Evolutionary conservation across 805 yeast species (phyloP).

Genomic region (Naumovozyma dairenensis): DNA sequence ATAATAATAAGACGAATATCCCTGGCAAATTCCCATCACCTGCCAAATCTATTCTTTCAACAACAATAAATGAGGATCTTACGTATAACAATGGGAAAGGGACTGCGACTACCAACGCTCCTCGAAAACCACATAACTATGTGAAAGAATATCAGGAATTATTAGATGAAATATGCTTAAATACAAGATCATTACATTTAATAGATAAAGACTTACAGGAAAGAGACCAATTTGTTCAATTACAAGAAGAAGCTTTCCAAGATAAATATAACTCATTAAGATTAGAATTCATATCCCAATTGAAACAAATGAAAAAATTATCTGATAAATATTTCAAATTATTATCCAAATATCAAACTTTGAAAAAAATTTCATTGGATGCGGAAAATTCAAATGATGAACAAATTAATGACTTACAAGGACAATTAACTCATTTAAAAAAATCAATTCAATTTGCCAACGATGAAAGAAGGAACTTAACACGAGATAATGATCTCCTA

Average conservation of each 20-base stretch:
- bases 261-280: conserved; percentile 21
- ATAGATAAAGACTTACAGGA: conserved; percentile 9
- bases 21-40: conserved; percentile 30
- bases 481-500: too few species aligned
- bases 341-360: conserved; percentile 25
- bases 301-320: conserved; percentile 27
- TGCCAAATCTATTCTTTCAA: conserved; percentile 1
- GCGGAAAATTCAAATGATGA: conserved; percentile 19
- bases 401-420: conserved; percentile 13
- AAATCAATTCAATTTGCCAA: background rate
- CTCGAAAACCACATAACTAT: conserved; percentile 9
- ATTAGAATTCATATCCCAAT: conserved; percentile 27
- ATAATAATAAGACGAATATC: conserved; percentile 3
- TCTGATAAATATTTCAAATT: conserved; percentile 30
- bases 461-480: background rate
- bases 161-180: conserved; percentile 18
- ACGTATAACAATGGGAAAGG: background rate
- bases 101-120: background rate
- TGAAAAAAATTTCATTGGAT: conserved; percentile 13
- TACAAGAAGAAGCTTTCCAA: conserved; percentile 9
- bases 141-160: conserved; percentile 12
- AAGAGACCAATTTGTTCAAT: conserved; percentile 4
- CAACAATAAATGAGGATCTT: background rate
- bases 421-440: background rate
- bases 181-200: conserved; percentile 14